phyloP scores from a whole-genome alignment of 2,329 filamentous ascomycete genomes.

The Polytolypa hystricis region DNA sequence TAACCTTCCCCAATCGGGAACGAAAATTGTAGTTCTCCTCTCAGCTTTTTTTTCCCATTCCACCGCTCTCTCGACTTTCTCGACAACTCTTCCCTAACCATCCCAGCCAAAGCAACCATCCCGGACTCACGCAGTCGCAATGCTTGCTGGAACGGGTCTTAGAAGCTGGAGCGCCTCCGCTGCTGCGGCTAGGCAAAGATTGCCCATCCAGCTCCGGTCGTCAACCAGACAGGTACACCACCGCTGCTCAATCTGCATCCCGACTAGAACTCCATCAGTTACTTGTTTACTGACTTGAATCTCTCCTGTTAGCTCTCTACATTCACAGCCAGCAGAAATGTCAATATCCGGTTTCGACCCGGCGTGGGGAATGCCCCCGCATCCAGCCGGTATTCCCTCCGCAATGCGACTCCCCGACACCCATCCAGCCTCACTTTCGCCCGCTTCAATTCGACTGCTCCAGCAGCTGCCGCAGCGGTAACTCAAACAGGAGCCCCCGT shows the following conservation, averaged over 20 bases:
- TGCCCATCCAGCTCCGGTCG: constrained; percentile 19
- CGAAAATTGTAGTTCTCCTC: not conserved
- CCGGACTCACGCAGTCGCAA: constrained; percentile 21
- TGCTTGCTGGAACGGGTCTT: constrained; percentile 47
- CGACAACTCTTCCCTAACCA: constrained; percentile 1
- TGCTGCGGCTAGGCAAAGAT: constrained; percentile 22
- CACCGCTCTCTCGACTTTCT: too few relatives aligned
- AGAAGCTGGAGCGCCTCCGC: constrained; percentile 37
- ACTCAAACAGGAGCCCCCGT: constrained; percentile 2
- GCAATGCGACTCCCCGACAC: constrained; percentile 1
- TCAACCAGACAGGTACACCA: constrained; percentile 27
- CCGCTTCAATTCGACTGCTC: constrained; percentile 28
- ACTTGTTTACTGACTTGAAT: not conserved
- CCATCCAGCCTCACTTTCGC: constrained; percentile 14
- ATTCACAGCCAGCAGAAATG: constrained; percentile 6
- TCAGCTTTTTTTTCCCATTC: too few relatives aligned
- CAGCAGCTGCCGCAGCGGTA: constrained; percentile 11
- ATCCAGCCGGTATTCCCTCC: not conserved
- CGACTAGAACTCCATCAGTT: not conserved
- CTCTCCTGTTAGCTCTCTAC: constrained; percentile 12
- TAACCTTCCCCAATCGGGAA: constrained; percentile 5
- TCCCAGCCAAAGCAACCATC: too few relatives aligned
- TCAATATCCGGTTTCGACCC: constrained; percentile 3
- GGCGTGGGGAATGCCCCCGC: constrained; percentile 1
- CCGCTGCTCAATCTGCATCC: constrained; percentile 2